Base-by-base conservation (phyloP, 2,329 filamentous ascomycete genomes). In the Arthrinium phaeospermum region DNA sequence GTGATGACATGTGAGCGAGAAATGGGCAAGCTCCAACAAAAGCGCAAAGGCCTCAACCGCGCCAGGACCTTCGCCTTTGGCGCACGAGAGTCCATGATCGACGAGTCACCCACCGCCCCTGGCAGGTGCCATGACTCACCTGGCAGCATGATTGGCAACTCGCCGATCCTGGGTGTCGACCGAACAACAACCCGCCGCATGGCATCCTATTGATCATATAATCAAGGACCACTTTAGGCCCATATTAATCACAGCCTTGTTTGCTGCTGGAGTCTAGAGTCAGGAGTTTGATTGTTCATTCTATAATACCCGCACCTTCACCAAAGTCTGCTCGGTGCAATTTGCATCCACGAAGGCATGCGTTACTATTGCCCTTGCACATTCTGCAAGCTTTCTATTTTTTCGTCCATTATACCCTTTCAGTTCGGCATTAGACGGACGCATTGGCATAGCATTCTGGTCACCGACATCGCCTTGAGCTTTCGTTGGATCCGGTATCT, bases 61-160 rank as follows among this genome's bases (percentile, higher is more conserved):
- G 95, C 96, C 45, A 93, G 96, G 83, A 99, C 96, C 1, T 99
- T 96, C 85, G 96, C 96, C 41, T 98, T 98, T 83, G 96, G 96
- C 67, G 90, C 96, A 80, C 89, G 92, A 70, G 85, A 87, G 61
- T 81, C 82, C n/a, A 82, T 84, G 75, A 81, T 88, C 64, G 85
- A 90, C 68, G 88, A 89, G 73, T 91, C 90, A n/a, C 90, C 90
- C 2, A 91, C 89, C 1, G 88, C 84, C 12, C 85, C 86, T 3
- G 82, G 83, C 69, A 85, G 87, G 71, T 81, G 80, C 67, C 79
- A 77, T 68, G 78, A 82, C 73, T 79, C 84, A 73, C 78, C 85
- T 70, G 77, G 79, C 57, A 80, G 83, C 73, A 84, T 86, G 81
- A 86, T 87, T 74, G 82, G 82, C 72, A 82, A 85, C 75, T 87